Conservation (phyloP, 2,329 filamentous ascomycete species). For the Fusarium domesticum region DNA sequence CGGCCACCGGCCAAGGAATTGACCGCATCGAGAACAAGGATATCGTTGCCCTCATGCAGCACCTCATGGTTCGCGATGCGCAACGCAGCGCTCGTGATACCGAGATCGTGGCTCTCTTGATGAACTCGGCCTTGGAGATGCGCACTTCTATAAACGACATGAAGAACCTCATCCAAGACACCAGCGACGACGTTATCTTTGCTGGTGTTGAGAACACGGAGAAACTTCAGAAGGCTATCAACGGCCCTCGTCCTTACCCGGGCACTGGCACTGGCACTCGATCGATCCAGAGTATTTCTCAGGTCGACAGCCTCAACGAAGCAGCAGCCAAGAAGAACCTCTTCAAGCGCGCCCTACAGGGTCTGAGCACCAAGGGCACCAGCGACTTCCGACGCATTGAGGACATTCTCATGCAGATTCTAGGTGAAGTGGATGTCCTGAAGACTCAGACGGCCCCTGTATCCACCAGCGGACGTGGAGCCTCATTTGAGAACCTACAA, state of each 20-base stretch:
- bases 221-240: conserved; percentile 75
- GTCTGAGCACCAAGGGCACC: conserved; percentile 80
- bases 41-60: conserved; percentile 96
- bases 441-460: conserved; percentile 56
- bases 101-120: conserved; percentile 90
- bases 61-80: conserved; percentile 94
- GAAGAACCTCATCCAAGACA: conserved; percentile 86
- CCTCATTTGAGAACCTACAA: conserved; percentile 67
- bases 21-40: conserved; percentile 95
- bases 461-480: conserved; percentile 48
- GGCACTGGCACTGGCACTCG: conserved; percentile 66
- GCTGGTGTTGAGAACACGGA: conserved; percentile 86
- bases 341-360: conserved; percentile 91
- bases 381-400: conserved; percentile 87
- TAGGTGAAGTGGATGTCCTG: conserved; percentile 85
- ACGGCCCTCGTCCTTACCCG: conserved; percentile 82
- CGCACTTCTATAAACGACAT: conserved; percentile 93
- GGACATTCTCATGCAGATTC: conserved; percentile 85
- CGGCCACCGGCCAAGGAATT: conserved; percentile 80
- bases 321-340: conserved; percentile 78
- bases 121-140: conserved; percentile 94
- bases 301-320: conserved; percentile 55
- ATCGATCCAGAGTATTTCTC: conserved; percentile 55
- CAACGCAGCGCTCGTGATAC: conserved; percentile 95
- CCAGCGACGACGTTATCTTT: conserved; percentile 80